A percentile compares a stretch with the other conserved stretches of the same genome.
Conservation (phyloP, 1,139 yeast genomes). For the Meyerozyma elateridarum region DNA sequence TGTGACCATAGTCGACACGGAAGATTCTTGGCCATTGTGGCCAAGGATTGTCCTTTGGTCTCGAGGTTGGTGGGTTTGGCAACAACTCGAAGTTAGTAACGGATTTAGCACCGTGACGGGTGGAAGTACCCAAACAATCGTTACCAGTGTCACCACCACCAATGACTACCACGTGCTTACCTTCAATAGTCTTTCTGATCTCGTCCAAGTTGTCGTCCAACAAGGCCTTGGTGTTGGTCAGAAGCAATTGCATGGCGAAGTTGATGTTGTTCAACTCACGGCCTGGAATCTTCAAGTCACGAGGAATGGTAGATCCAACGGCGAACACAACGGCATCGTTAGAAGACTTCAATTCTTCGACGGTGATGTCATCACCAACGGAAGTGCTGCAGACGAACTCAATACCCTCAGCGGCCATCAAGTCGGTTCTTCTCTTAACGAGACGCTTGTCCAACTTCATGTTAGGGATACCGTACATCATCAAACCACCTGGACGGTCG, state of each 20-base stretch:
- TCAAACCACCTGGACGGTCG: conserved; percentile 92
- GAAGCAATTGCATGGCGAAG: conserved; percentile 91
- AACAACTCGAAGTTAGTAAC: conserved; percentile 91
- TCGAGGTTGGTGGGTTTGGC: conserved; percentile 82
- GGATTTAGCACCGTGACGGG: conserved; percentile 96
- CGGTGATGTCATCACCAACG: conserved; percentile 76
- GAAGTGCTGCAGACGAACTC: conserved; percentile 71
- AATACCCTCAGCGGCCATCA: conserved; percentile 88
- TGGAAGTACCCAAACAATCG: conserved; percentile 96
- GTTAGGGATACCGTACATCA: conserved; percentile 99
- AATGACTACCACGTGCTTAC: conserved; percentile 90
- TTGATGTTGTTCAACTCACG: conserved; percentile 86
- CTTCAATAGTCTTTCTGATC: conserved; percentile 65
- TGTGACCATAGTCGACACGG: conserved; percentile 97
- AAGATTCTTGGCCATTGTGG: conserved; percentile 99
- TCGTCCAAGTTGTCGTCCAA: conserved; percentile 78
- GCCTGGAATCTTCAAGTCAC: conserved; percentile 92
- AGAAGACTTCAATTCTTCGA: conserved; percentile 58
- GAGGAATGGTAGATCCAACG: conserved; percentile 95
- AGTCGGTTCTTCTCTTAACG: conserved; percentile 89
- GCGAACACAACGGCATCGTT: conserved; percentile 87
- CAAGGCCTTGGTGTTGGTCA: conserved; percentile 84
- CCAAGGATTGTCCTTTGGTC: conserved; percentile 98
- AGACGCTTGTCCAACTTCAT: conserved; percentile 94
- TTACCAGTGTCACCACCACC: conserved; percentile 99